Base-by-base conservation (phyloP, 768 basidiomycete species). In the Mycena haematopus region DNA sequence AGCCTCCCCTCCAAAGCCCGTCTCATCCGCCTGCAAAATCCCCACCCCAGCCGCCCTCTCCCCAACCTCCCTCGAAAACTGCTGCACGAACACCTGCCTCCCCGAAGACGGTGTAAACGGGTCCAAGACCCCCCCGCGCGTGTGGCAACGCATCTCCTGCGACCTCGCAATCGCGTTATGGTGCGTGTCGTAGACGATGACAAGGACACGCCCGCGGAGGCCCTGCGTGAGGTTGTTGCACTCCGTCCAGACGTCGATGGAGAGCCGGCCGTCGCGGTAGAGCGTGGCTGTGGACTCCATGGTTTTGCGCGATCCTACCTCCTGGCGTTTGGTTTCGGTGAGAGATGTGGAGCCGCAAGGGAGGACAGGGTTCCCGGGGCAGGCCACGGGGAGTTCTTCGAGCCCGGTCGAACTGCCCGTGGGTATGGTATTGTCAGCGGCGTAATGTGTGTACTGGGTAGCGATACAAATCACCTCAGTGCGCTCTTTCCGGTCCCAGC, bases 11-110 rank as follows among this genome's bases (percentile, higher is more conserved):
- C 46, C 46, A 27, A 27, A 47, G 46, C 13, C 13, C 24, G 25
- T 47, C 27, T 47, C 46, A 47, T 47, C 46, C 25, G 46, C 46
- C 46, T 47, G 46, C 46, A 47, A 24, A 47, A 47, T 47, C 27
- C 27, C 46, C 24, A 47, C 15, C 25, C 46, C 46, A 25, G 46
- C 46, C 27, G 46, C 46, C 15, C 46, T 3, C 27, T 27, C 24
- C 25, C 46, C 46, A 27, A 47, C 27, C 15, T 47, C 46, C 25
- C 15, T 0, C 3, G 46, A 24, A 47, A 47, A 17, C 27, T 47
- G 22, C 25, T 47, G 46, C 15, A 47, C 27, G 46, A 47, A 47
- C n/a, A 24, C 25, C 25, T 47, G 46, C 46, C 46, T 47, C 27
- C 46, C 46, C 27, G 46, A 47, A 27, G 46, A 47, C 15, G 46